phyloP scores from a whole-genome alignment of 768 basidiomycete species.

The Leccinum ochraceum region DNA sequence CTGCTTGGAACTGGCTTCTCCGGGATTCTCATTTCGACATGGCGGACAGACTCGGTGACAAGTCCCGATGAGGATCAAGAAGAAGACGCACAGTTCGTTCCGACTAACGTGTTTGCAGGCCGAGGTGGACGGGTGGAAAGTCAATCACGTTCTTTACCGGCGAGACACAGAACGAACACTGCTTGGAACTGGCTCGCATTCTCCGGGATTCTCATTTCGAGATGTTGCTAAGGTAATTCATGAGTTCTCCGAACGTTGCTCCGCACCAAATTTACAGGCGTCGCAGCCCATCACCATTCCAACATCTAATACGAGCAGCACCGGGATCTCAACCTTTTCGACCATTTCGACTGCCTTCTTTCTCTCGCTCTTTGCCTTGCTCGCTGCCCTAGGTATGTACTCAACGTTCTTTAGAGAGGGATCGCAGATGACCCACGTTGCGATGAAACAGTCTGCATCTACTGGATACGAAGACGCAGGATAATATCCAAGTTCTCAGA shows the following conservation, averaged over 20 bases:
- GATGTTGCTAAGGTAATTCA: no score
- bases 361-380: constrained; percentile 21
- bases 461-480: constrained; percentile 2
- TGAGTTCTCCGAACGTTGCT: no score
- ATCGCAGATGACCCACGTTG: neutral
- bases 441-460: constrained; percentile 12
- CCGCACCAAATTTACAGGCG: no score
- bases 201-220: constrained; percentile 85
- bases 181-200: constrained; percentile 68
- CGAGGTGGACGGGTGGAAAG: constrained; percentile 59
- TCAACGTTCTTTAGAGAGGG: neutral
- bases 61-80: constrained; percentile 97
- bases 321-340: no score
- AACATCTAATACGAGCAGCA: no score
- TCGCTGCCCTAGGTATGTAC: constrained; percentile 28
- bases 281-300: no score
- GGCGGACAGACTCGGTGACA: constrained; percentile 46
- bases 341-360: constrained; percentile 5
- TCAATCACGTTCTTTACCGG: constrained; percentile 96
- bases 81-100: constrained; percentile 86
- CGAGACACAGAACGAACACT: constrained; percentile 80
- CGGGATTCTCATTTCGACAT: constrained; percentile 78
- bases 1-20: constrained; percentile 83
- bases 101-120: no score
- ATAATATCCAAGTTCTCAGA: no score